phyloP scores from a whole-genome alignment of 176 grass and related monocot genomes.

The Puya raimondii region DNA sequence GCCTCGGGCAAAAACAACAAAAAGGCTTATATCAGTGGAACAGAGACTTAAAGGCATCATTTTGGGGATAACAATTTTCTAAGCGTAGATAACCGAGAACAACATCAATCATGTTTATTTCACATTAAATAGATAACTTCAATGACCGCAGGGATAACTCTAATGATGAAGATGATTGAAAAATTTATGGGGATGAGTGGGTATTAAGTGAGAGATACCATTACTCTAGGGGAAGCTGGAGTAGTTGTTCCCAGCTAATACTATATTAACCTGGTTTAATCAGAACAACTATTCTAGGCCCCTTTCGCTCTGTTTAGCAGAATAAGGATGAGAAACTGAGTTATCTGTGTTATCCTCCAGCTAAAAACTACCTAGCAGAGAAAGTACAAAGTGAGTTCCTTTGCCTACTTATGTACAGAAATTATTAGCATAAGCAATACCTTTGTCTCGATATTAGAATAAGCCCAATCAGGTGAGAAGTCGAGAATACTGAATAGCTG shows the following conservation, averaged over 20 bases:
- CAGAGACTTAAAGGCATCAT: background rate
- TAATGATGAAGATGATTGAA: too few relatives aligned
- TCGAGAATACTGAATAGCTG: constrained; percentile 82
- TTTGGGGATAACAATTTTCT: too few relatives aligned
- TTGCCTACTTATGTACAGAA: background rate
- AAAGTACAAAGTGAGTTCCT: background rate
- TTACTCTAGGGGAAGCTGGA: background rate
- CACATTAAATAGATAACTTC: background rate
- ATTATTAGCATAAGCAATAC: constrained; percentile 24
- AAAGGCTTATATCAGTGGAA: background rate
- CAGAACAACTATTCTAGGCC: too few relatives aligned
- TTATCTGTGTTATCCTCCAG: too few relatives aligned
- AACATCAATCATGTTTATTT: background rate
- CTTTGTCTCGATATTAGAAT: constrained; percentile 50
- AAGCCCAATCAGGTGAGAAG: constrained; percentile 76
- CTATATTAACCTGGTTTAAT: too few relatives aligned
- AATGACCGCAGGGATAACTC: background rate
- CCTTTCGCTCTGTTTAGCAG: too few relatives aligned
- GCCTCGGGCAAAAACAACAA: background rate
- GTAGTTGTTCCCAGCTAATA: background rate
- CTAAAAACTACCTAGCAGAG: background rate
- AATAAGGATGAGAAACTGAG: too few relatives aligned
- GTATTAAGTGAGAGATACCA: too few relatives aligned
- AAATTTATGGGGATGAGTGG: too few relatives aligned
- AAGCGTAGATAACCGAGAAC: background rate